These are phyloP conservation scores for Clavispora vitiphila DNA, from an alignment of 805 yeast genomes.

Conservation along the genomic window DNA sequence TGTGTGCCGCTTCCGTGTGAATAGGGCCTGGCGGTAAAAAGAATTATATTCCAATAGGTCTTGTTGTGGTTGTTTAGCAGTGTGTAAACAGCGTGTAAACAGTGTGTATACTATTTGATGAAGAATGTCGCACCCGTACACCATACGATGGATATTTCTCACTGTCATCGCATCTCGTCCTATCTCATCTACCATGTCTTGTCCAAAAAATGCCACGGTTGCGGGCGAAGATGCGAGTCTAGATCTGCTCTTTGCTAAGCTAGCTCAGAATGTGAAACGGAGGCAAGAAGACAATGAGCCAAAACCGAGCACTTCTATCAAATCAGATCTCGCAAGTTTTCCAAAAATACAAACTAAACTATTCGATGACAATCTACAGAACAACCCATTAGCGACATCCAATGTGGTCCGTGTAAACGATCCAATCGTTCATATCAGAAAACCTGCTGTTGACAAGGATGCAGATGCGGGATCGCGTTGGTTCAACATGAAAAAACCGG, in stretches of 20 bases:
- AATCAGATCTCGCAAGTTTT: constrained; percentile 27
- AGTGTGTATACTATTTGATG: too few relatives aligned
- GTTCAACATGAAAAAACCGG: constrained; percentile 17
- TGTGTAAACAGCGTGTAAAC: too few relatives aligned
- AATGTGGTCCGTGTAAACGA: constrained; percentile 27
- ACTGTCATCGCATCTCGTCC: neutral
- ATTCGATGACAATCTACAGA: constrained; percentile 15
- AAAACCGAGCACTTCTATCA: constrained; percentile 22
- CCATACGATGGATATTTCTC: neutral
- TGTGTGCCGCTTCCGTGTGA: too few relatives aligned
- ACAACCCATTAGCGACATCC: too few relatives aligned
- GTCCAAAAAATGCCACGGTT: neutral
- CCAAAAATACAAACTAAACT: constrained; percentile 37
- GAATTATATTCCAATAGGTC: too few relatives aligned
- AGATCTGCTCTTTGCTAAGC: constrained; percentile 28
- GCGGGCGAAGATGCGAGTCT: constrained; percentile 15
- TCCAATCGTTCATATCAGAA: constrained; percentile 20
- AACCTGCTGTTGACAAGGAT: constrained; percentile 6
- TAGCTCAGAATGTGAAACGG: constrained; percentile 21
- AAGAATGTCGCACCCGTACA: neutral
- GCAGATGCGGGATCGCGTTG: constrained; percentile 15
- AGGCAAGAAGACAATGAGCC: constrained; percentile 4
- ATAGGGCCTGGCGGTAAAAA: too few relatives aligned
- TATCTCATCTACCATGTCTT: neutral
- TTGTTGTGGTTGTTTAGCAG: too few relatives aligned